phyloP scores from a whole-genome alignment of 148 eudicot species.

The Chenopodium berlandieri region DNA sequence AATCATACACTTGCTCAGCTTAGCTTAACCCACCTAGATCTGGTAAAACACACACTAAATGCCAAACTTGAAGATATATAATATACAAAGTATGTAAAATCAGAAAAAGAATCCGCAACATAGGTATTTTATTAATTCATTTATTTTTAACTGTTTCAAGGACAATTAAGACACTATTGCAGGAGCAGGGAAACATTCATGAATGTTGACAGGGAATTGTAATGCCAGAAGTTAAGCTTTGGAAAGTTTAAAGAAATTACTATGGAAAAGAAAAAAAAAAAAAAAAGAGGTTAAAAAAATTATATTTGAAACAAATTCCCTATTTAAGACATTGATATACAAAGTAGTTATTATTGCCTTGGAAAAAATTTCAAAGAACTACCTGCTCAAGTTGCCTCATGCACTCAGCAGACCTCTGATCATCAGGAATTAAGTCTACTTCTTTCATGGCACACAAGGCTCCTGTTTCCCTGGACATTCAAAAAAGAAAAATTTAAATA shows the following conservation, averaged over 20 bases:
- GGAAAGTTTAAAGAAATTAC: too few species aligned
- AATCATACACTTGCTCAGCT: too few species aligned
- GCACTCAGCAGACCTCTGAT: slow-evolving; percentile 66
- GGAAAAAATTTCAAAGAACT: background rate
- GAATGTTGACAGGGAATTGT: background rate
- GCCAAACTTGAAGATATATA: too few species aligned
- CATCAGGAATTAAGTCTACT: slow-evolving; percentile 77
- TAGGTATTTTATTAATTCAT: too few species aligned
- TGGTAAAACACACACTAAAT: background rate
- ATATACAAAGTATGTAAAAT: background rate
- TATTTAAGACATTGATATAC: background rate
- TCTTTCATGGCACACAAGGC: slow-evolving; percentile 99
- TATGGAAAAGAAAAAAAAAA: too few species aligned
- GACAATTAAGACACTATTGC: background rate
- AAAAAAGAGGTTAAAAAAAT: too few species aligned
- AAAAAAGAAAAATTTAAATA: background rate
- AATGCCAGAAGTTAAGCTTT: background rate
- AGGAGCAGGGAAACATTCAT: background rate
- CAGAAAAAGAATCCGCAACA: background rate
- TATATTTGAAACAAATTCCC: background rate
- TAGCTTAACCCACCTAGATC: background rate
- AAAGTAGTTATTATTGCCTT: too few species aligned
- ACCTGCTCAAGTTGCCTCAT: slow-evolving; percentile 94
- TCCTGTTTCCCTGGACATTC: slow-evolving; percentile 72
- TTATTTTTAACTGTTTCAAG: background rate